Evolutionary conservation across 345 rosid genomes (phyloP).

Genomic region (Salix suchowensis): DNA sequence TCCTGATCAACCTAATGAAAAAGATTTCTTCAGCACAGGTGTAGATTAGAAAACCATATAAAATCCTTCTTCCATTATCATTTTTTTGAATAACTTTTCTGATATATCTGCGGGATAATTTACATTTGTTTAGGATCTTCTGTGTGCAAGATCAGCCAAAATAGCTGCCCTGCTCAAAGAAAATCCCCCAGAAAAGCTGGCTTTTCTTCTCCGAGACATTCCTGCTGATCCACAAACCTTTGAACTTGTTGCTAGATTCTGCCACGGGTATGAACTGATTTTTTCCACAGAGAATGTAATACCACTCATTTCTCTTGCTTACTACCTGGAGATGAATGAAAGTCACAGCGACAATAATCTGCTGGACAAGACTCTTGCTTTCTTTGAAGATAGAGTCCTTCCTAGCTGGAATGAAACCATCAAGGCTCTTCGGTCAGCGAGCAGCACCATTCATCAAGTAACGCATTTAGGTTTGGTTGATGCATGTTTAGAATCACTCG

Average conservation of each 20-base stretch:
- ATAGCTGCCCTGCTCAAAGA: slow-evolving; percentile 43
- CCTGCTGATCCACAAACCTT: slow-evolving; percentile 53
- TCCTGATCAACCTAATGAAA: no score
- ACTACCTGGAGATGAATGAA: slow-evolving; percentile 64
- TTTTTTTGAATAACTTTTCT: background rate
- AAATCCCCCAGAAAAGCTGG: slow-evolving; percentile 28
- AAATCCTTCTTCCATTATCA: no score
- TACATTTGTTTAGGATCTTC: slow-evolving; percentile 35
- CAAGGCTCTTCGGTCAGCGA: slow-evolving; percentile 44
- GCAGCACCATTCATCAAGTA: slow-evolving; percentile 36
- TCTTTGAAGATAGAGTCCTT: slow-evolving; percentile 49
- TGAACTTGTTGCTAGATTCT: slow-evolving; percentile 64
- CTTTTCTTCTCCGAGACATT: slow-evolving; percentile 38
- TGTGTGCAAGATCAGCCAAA: slow-evolving; percentile 61
- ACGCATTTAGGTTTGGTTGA: slow-evolving; percentile 44
- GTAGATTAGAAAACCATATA: no score
- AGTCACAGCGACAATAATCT: slow-evolving; percentile 55
- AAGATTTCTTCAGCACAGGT: no score
- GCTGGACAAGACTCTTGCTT: slow-evolving; percentile 37
- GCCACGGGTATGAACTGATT: slow-evolving; percentile 45
- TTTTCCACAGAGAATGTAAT: slow-evolving; percentile 53
- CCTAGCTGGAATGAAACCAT: slow-evolving; percentile 76
- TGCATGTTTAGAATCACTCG: slow-evolving; percentile 55
- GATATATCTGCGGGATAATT: background rate
- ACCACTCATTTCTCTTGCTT: slow-evolving; percentile 55